Percentiles rank a stretch among this genome's conserved stretches.
phyloP scores from a whole-genome alignment of 2,329 filamentous ascomycete genomes.

The Ceratocystis lukuohia region DNA sequence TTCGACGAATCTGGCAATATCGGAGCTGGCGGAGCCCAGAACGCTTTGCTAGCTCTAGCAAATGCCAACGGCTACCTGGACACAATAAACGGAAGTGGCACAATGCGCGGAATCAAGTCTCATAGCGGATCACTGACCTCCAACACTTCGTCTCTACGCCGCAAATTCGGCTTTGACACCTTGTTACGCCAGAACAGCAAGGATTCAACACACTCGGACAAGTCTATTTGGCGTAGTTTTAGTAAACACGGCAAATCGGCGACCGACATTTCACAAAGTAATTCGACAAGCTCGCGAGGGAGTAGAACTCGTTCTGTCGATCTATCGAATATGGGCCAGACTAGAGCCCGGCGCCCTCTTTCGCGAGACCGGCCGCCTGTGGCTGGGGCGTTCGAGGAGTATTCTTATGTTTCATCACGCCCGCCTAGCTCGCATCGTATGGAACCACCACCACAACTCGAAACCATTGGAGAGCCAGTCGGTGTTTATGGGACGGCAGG shows the following conservation, averaged over 20 bases:
- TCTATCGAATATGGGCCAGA: conserved; percentile 27
- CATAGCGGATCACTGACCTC: conserved; percentile 66
- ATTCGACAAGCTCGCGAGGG: conserved; percentile 18
- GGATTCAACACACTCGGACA: conserved; percentile 20
- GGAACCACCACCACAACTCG: conserved; percentile 36
- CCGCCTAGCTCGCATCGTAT: conserved; percentile 45
- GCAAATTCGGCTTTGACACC: conserved; percentile 68
- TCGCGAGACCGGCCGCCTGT: conserved; percentile 49
- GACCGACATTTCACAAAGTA: conserved; percentile 19
- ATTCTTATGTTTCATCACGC: conserved; percentile 26
- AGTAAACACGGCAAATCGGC: conserved; percentile 45
- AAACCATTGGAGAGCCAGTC: conserved; percentile 47
- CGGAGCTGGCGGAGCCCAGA: conserved; percentile 18
- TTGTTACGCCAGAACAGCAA: conserved; percentile 70
- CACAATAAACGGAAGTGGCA: conserved; percentile 34
- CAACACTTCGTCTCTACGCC: conserved; percentile 72
- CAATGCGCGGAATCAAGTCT: conserved; percentile 43
- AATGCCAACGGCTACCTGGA: conserved; percentile 37
- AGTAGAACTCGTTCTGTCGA: conserved; percentile 69
- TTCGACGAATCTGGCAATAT: conserved; percentile 47
- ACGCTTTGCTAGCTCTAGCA: conserved; percentile 21
- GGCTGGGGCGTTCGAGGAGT: conserved; percentile 48
- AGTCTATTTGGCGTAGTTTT: conserved; percentile 70
- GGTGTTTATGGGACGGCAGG: conserved; percentile 27
- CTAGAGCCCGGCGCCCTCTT: conserved; percentile 33